Percentiles rank a stretch among this genome's conserved stretches.
Evolutionary conservation across 495 filamentous ascomycete genomes (phyloP).

Genomic region (Entonaema liquescens): DNA sequence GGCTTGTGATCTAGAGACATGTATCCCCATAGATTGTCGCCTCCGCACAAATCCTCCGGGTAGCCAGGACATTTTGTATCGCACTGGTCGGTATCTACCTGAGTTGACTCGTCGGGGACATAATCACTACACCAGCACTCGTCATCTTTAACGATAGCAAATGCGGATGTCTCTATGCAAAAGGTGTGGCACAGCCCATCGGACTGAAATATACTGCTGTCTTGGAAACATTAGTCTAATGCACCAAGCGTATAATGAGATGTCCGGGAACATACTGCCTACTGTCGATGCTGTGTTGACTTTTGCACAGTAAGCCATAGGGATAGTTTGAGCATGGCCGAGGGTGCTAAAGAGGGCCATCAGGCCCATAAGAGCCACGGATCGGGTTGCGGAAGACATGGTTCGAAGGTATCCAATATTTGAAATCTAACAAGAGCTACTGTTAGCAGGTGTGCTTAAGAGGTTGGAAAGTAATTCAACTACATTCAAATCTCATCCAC

Average conservation of each 20-base stretch:
- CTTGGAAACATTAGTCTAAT: conserved; percentile 38
- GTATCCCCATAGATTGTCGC: conserved; percentile 51
- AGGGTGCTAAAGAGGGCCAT: conserved; percentile 31
- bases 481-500: neutral
- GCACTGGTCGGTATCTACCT: conserved; percentile 48
- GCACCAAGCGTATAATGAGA: neutral
- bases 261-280: conserved; percentile 41
- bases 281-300: conserved; percentile 51
- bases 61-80: conserved; percentile 52
- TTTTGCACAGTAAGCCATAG: conserved; percentile 52
- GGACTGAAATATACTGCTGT: conserved; percentile 54
- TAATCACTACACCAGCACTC: conserved; percentile 58
- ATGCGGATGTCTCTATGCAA: conserved; percentile 48
- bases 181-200: conserved; percentile 54
- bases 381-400: conserved; percentile 35
- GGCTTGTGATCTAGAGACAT: conserved; percentile 43
- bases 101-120: conserved; percentile 44
- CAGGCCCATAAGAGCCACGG: conserved; percentile 26
- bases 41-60: conserved; percentile 53
- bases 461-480: neutral
- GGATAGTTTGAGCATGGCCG: conserved; percentile 38
- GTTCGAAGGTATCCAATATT: conserved; percentile 10
- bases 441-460: conserved; percentile 15
- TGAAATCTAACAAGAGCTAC: conserved; percentile 6
- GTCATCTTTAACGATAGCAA: conserved; percentile 51